Percentiles rank a stretch among this genome's conserved stretches.
phyloP scores from a whole-genome alignment of 352 stramenopile species.

The Detonula confervacea region DNA sequence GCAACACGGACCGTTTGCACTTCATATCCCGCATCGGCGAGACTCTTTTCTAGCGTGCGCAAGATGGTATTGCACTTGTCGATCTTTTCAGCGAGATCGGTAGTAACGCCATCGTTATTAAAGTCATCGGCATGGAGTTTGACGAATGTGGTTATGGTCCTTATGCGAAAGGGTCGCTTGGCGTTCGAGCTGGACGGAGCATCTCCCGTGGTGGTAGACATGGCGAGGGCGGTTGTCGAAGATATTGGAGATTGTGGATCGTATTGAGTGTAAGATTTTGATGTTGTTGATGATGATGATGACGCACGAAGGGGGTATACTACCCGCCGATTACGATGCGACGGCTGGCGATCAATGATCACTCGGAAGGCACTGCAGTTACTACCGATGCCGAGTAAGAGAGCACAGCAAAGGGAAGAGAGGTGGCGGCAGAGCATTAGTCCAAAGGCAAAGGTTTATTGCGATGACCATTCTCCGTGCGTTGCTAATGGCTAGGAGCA shows the following conservation, averaged over 20 bases:
- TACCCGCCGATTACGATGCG: background rate
- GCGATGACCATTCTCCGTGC: too few species aligned
- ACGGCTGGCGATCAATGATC: background rate
- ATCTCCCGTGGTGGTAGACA: background rate
- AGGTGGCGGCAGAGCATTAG: too few species aligned
- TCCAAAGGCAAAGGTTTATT: too few species aligned
- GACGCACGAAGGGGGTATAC: background rate
- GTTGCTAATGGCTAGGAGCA: too few species aligned
- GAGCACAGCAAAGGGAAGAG: background rate
- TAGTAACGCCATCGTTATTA: conserved; percentile 6
- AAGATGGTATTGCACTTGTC: conserved; percentile 32
- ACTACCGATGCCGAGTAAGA: background rate
- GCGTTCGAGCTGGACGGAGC: background rate
- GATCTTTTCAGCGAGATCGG: conserved; percentile 24
- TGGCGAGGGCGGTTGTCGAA: background rate
- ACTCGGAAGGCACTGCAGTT: background rate
- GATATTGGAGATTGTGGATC: too few species aligned
- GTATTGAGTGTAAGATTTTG: too few species aligned
- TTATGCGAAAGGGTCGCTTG: conserved; percentile 50
- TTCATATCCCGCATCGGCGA: conserved; percentile 53
- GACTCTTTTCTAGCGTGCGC: conserved; percentile 12
- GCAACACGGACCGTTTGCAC: conserved; percentile 78
- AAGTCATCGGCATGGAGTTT: conserved; percentile 56
- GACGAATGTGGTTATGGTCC: conserved; percentile 69
- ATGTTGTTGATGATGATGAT: background rate